A percentile compares a stretch with the other conserved stretches of the same genome.
These are phyloP conservation scores for Didymella arachidicola DNA, from an alignment of 2,329 filamentous ascomycete genomes.

Conservation along the genomic window DNA sequence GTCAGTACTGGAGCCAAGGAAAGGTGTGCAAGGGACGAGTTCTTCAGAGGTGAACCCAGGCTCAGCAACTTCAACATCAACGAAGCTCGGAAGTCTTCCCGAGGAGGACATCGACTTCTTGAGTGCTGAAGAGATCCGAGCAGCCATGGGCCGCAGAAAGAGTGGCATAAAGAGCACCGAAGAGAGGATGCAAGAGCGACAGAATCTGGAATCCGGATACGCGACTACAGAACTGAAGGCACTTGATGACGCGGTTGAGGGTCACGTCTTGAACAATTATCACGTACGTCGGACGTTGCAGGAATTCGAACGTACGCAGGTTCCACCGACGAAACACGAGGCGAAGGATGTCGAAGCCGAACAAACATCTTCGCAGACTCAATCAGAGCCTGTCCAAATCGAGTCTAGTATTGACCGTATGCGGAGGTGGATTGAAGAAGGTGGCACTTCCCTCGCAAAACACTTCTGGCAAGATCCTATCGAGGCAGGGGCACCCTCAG, in stretches of 20 bases:
- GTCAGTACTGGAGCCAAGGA: not conserved
- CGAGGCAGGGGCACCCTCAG: slow-evolving; percentile 32
- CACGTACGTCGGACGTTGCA: slow-evolving; percentile 38
- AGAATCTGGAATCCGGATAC: slow-evolving; percentile 43
- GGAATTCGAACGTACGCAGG: slow-evolving; percentile 26
- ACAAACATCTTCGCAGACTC: not conserved
- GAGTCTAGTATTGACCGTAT: slow-evolving; percentile 42
- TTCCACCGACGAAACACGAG: not conserved
- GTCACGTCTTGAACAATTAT: slow-evolving; percentile 41
- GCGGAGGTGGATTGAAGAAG: slow-evolving; percentile 40
- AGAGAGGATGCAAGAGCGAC: slow-evolving; percentile 26
- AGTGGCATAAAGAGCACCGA: slow-evolving; percentile 18
- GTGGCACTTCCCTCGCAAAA: slow-evolving; percentile 35
- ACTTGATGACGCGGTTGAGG: slow-evolving; percentile 35
- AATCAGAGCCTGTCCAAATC: slow-evolving; percentile 12
- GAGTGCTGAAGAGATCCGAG: slow-evolving; percentile 53
- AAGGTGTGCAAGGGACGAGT: not conserved
- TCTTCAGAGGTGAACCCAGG: not conserved
- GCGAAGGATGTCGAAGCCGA: not conserved
- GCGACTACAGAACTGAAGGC: slow-evolving; percentile 22
- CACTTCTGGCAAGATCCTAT: slow-evolving; percentile 47
- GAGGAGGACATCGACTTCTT: slow-evolving; percentile 53
- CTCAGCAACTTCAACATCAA: slow-evolving; percentile 28
- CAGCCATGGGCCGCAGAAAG: slow-evolving; percentile 50
- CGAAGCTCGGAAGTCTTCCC: slow-evolving; percentile 45